Evolutionary conservation across 2,329 filamentous ascomycete genomes (phyloP).

Genomic region (Mariannaea elegans): DNA sequence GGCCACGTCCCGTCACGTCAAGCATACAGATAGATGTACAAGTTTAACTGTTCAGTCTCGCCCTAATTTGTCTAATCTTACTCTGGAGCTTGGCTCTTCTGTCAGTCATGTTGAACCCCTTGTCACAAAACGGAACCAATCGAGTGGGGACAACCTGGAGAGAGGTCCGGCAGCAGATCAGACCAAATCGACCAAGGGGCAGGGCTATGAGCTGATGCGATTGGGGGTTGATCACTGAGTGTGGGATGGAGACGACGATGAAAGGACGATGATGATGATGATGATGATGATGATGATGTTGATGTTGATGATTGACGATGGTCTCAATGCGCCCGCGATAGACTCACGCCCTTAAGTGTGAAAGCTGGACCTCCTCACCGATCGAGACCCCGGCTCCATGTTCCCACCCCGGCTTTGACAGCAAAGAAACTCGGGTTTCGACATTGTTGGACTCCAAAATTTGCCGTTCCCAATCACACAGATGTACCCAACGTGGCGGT

Average conservation of each 20-base stretch:
- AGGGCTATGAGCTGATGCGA: conserved; percentile 13
- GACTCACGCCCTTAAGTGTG: conserved; percentile 24
- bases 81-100: conserved; percentile 12
- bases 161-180: conserved; percentile 17
- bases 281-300: conserved; percentile 5
- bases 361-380: conserved; percentile 20
- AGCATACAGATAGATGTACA: no score
- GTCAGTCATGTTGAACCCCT: conserved; percentile 18
- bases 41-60: conserved; percentile 13
- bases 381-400: conserved; percentile 28
- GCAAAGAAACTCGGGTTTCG: conserved; percentile 18
- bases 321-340: conserved; percentile 17
- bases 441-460: conserved; percentile 22
- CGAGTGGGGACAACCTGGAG: conserved; percentile 26
- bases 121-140: conserved; percentile 23
- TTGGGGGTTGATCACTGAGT: not conserved
- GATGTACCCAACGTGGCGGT: conserved; percentile 32
- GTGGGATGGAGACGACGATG: conserved; percentile 10
- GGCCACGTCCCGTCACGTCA: conserved; percentile 2
- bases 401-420: conserved; percentile 19
- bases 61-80: conserved; percentile 16
- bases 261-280: conserved; percentile 3
- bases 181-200: conserved; percentile 6
- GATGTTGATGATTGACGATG: not conserved
- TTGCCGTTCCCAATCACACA: conserved; percentile 18